Evolutionary conservation across 2,329 filamentous ascomycete genomes (phyloP).

Genomic region (Talaromyces sp.): DNA sequence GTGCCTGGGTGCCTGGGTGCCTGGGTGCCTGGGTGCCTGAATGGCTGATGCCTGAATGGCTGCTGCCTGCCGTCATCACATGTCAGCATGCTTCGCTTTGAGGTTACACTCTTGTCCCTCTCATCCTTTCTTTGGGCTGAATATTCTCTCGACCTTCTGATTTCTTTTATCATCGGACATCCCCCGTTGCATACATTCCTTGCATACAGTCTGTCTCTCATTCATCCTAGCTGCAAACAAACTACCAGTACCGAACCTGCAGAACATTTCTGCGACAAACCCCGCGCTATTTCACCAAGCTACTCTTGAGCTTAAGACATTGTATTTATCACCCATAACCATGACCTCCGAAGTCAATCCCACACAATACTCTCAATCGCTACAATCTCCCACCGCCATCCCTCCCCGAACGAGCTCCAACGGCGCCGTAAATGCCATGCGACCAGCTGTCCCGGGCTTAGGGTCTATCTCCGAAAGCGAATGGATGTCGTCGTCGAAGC

Average conservation of each 20-base stretch:
- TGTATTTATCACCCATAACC: not conserved
- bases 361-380: constrained; percentile 18
- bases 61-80: not conserved
- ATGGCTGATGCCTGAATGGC: not conserved
- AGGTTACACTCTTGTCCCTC: not conserved
- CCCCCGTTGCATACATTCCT: not conserved
- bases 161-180: not conserved
- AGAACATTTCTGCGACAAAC: not conserved
- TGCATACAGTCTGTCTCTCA: not conserved
- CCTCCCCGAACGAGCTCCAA: constrained; percentile 69
- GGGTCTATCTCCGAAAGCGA: constrained; percentile 57
- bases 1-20: not conserved
- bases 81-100: not conserved
- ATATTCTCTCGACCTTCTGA: not conserved
- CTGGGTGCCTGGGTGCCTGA: not conserved
- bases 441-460: constrained; percentile 36
- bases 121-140: not conserved
- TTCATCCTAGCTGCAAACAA: not conserved
- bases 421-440: constrained; percentile 38
- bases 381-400: constrained; percentile 60
- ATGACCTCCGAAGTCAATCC: constrained; percentile 2
- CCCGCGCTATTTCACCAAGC: not conserved
- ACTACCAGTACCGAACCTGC: not conserved
- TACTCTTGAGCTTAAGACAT: not conserved
- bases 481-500: constrained; percentile 50